A percentile compares a stretch with the other conserved stretches of the same genome.
Evolutionary conservation across 2,329 filamentous ascomycete genomes (phyloP).

Genomic region (Aspergillus chevalieri): DNA sequence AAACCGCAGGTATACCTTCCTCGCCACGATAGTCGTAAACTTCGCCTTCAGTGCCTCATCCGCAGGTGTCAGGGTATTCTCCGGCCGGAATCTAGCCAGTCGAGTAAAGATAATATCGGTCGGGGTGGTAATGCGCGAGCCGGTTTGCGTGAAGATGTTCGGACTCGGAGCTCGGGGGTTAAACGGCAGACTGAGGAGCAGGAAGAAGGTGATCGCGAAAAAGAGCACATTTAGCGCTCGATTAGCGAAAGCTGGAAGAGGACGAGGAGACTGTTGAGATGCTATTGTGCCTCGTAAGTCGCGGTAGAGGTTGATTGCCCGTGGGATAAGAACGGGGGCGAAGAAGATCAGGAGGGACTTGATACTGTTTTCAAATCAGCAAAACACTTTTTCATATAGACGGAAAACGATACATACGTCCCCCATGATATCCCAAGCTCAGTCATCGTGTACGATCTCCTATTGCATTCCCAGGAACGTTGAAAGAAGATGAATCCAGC

Average conservation of each 20-base stretch:
- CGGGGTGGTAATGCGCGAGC: constrained; percentile 78
- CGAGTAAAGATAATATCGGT: constrained; percentile 78
- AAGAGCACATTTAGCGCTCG: constrained; percentile 47
- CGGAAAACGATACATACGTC: constrained; percentile 21
- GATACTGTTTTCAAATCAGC: constrained; percentile 25
- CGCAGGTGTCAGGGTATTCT: constrained; percentile 36
- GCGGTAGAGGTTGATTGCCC: constrained; percentile 33
- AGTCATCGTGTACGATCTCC: constrained; percentile 16
- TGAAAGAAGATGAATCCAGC: constrained; percentile 8
- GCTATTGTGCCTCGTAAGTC: constrained; percentile 26
- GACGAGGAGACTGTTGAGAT: constrained; percentile 32
- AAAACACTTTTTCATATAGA: background rate
- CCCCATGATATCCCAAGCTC: constrained; percentile 24
- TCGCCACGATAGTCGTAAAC: constrained; percentile 64
- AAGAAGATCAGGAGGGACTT: constrained; percentile 40
- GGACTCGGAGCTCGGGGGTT: constrained; percentile 44
- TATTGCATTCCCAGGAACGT: background rate
- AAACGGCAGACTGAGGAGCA: constrained; percentile 63
- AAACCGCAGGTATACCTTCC: constrained; percentile 75
- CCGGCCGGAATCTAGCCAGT: constrained; percentile 45
- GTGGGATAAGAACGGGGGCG: constrained; percentile 37
- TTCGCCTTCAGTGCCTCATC: constrained; percentile 63
- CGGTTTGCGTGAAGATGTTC: constrained; percentile 73
- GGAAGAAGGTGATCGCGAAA: constrained; percentile 46
- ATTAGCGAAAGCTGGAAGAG: constrained; percentile 28